A percentile compares a stretch with the other conserved stretches of the same genome.
Conservation (phyloP, 495 filamentous ascomycete species). For the Penicillium antarcticum region DNA sequence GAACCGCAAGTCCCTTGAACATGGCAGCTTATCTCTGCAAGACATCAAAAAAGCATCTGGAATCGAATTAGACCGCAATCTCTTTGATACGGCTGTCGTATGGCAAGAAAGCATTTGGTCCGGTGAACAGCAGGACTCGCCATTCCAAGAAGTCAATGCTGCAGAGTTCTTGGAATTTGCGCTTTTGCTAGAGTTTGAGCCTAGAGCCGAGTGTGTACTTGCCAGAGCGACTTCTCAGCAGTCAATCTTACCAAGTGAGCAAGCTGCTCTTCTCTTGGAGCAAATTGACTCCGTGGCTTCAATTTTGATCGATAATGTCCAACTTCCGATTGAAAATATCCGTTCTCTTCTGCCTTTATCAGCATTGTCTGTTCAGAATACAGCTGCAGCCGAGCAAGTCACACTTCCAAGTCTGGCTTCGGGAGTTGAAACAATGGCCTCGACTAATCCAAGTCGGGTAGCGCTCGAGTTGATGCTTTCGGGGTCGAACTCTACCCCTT, state of each 20-base stretch:
- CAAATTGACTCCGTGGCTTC: constrained; percentile 54
- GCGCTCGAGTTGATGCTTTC: constrained; percentile 59
- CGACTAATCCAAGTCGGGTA: constrained; percentile 41
- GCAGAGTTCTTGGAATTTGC: constrained; percentile 70
- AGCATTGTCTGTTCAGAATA: constrained; percentile 56
- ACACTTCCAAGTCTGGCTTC: constrained; percentile 36
- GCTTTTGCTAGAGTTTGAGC: constrained; percentile 69
- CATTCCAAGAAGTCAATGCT: constrained; percentile 49
- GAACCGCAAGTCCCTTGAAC: constrained; percentile 57
- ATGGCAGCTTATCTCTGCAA: constrained; percentile 56
- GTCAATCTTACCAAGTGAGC: constrained; percentile 43
- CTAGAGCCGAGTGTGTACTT: constrained; percentile 35
- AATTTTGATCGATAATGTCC: constrained; percentile 39
- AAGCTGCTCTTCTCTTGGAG: constrained; percentile 50
- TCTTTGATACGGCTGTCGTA: constrained; percentile 72
- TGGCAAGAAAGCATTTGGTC: constrained; percentile 68
- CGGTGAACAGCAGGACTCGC: constrained; percentile 16
- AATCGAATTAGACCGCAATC: constrained; percentile 37
- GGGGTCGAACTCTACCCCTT: constrained; percentile 25
- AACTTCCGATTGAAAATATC: constrained; percentile 31
- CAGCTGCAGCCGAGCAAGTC: constrained; percentile 10
- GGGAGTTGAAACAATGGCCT: constrained; percentile 52
- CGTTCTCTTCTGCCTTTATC: constrained; percentile 26
- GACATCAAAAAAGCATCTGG: constrained; percentile 61
- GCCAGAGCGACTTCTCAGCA: constrained; percentile 51